These are phyloP conservation scores for Penicillium daleae DNA, from an alignment of 495 filamentous ascomycete species.

Conservation along the genomic window DNA sequence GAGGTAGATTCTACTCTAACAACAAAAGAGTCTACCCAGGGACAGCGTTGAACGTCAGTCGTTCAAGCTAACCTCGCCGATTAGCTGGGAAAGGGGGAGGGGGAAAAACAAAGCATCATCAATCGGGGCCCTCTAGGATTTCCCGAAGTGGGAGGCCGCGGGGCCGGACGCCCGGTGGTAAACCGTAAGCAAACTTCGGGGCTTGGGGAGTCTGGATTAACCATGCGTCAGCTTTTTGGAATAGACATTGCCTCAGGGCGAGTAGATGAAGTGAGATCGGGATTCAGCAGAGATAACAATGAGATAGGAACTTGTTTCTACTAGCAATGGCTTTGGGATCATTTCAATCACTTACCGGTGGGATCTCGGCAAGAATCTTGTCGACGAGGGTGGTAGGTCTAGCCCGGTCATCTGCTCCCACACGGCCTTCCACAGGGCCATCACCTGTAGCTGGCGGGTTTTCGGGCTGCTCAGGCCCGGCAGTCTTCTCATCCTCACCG, in stretches of 20 bases:
- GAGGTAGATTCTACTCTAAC: not conserved
- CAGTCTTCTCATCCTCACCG: conserved; percentile 56
- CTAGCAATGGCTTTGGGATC: conserved; percentile 7
- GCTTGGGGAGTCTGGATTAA: not conserved
- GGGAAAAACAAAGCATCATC: no score
- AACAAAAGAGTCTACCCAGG: no score
- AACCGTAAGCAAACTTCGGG: not conserved
- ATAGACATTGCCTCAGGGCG: not conserved
- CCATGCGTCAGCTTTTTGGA: not conserved
- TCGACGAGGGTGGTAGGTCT: conserved; percentile 21
- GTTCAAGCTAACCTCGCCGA: no score
- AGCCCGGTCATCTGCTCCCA: conserved; percentile 24
- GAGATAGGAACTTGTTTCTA: conserved; percentile 10
- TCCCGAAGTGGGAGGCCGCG: not conserved
- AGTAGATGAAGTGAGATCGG: conserved; percentile 9
- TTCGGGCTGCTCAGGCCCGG: conserved; percentile 48
- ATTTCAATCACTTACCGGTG: not conserved
- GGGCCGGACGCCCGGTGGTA: no score
- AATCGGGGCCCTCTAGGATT: no score
- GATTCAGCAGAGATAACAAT: conserved; percentile 11
- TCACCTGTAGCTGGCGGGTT: conserved; percentile 15
- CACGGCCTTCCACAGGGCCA: not conserved
- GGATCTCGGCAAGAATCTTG: conserved; percentile 31
- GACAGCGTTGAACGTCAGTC: no score
- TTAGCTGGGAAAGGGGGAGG: no score